phyloP scores from a whole-genome alignment of 495 filamentous ascomycete genomes.

The Tuber umbilicatum region DNA sequence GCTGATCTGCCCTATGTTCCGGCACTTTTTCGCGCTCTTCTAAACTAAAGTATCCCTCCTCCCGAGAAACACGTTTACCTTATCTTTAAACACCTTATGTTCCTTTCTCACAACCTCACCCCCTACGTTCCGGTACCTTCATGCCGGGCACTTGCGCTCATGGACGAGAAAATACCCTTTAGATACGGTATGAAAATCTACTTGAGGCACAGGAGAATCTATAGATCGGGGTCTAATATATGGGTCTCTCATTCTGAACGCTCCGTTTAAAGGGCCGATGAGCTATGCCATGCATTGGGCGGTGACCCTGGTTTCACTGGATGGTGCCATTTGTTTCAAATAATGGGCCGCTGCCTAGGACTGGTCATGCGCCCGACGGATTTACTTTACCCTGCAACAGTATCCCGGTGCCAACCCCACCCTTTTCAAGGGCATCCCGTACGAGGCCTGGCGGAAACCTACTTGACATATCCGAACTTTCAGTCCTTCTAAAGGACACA shows the following conservation, averaged over 20 bases:
- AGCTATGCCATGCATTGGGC: not conserved
- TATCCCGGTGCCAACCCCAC: not conserved
- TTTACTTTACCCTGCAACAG: not conserved
- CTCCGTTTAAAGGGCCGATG: not conserved
- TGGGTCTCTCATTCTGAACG: not conserved
- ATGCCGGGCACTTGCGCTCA: not conserved
- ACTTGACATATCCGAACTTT: not conserved
- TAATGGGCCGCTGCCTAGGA: not conserved
- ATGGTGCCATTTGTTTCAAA: not conserved
- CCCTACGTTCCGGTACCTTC: too few relatives aligned
- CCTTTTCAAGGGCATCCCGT: not conserved
- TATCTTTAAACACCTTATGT: too few relatives aligned
- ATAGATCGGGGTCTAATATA: not conserved
- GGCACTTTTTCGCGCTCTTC: too few relatives aligned
- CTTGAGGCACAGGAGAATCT: not conserved
- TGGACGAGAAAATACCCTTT: not conserved
- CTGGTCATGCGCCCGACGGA: not conserved
- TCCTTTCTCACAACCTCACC: too few relatives aligned
- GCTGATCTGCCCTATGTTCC: too few relatives aligned
- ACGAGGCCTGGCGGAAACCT: not conserved
- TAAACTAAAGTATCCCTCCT: too few relatives aligned
- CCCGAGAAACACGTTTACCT: too few relatives aligned
- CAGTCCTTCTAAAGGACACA: not conserved
- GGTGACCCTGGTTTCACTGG: not conserved
- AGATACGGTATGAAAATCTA: not conserved